These are phyloP conservation scores for Leishmania arabica DNA, from an alignment of 208 protist genomes.

Conservation along the genomic window DNA sequence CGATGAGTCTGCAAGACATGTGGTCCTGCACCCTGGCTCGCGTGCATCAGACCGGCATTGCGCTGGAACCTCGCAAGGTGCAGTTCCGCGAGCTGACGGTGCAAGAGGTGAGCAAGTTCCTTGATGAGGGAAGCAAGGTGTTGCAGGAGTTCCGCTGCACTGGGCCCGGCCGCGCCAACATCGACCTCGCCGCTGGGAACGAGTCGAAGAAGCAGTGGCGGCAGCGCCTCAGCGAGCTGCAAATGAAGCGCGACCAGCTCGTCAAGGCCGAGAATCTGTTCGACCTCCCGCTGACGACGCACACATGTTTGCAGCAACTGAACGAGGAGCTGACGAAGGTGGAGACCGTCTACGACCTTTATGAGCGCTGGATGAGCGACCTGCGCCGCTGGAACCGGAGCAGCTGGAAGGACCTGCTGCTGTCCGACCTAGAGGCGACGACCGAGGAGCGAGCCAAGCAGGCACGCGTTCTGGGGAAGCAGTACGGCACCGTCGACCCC, in stretches of 20 bases:
- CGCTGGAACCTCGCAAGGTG: conserved; percentile 92
- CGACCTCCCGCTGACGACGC: conserved; percentile 94
- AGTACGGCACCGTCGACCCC: conserved; percentile 86
- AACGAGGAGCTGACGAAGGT: conserved; percentile 91
- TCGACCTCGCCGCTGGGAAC: conserved; percentile 93
- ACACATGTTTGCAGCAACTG: conserved; percentile 91
- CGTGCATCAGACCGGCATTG: conserved; percentile 75
- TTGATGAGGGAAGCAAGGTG: conserved; percentile 50
- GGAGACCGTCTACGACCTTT: conserved; percentile 94
- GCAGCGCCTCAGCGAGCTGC: conserved; percentile 67
- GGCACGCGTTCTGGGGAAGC: conserved; percentile 82
- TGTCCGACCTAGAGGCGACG: conserved; percentile 94
- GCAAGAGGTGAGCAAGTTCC: conserved; percentile 88
- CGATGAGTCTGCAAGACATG: conserved; percentile 72
- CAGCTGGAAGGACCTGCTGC: conserved; percentile 97
- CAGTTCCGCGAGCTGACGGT: conserved; percentile 94
- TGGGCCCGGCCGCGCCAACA: conserved; percentile 82
- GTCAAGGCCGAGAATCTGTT: conserved; percentile 97
- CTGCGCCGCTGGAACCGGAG: conserved; percentile 95
- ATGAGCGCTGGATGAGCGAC: conserved; percentile 90
- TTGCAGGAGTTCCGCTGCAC: conserved; percentile 74
- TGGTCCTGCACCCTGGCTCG: conserved; percentile 89
- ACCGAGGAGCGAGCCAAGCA: conserved; percentile 92
- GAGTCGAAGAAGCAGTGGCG: conserved; percentile 90
- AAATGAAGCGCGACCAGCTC: conserved; percentile 90